phyloP scores from a whole-genome alignment of 2,329 filamentous ascomycete genomes.

The Pseudogymnoascus sp. region DNA sequence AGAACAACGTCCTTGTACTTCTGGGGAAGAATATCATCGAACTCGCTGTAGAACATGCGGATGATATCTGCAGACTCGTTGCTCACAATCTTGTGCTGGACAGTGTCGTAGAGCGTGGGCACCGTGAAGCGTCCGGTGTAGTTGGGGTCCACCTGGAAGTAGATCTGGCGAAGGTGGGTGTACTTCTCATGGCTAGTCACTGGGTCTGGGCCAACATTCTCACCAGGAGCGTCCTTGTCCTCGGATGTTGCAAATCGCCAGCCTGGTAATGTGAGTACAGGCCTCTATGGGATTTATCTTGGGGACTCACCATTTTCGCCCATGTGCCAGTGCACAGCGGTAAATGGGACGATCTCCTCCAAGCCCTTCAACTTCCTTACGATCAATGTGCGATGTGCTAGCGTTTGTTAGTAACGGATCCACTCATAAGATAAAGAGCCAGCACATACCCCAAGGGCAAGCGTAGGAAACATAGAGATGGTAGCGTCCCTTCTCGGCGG shows the following conservation, averaged over 20 bases:
- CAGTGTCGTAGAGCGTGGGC: conserved; percentile 58
- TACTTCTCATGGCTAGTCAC: conserved; percentile 49
- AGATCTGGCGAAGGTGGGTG: conserved; percentile 48
- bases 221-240: conserved; percentile 48
- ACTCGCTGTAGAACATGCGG: conserved; percentile 71
- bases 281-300: not conserved
- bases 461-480: conserved; percentile 77
- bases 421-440: not conserved
- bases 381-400: conserved; percentile 72
- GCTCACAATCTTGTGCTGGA: conserved; percentile 62
- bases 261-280: conserved; percentile 23
- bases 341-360: conserved; percentile 63
- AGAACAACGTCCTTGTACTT: conserved; percentile 54
- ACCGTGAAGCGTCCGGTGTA: conserved; percentile 65
- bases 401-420: not conserved
- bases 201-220: conserved; percentile 56
- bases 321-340: conserved; percentile 52
- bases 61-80: conserved; percentile 83
- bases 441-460: conserved; percentile 44
- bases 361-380: conserved; percentile 85
- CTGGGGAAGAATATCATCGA: conserved; percentile 60
- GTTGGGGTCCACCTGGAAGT: conserved; percentile 55
- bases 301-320: conserved; percentile 37
- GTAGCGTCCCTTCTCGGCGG: conserved; percentile 79
- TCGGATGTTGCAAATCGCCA: conserved; percentile 57